Evolutionary conservation across 352 stramenopile species (phyloP).

Genomic region (Globisporangium echinulatum): DNA sequence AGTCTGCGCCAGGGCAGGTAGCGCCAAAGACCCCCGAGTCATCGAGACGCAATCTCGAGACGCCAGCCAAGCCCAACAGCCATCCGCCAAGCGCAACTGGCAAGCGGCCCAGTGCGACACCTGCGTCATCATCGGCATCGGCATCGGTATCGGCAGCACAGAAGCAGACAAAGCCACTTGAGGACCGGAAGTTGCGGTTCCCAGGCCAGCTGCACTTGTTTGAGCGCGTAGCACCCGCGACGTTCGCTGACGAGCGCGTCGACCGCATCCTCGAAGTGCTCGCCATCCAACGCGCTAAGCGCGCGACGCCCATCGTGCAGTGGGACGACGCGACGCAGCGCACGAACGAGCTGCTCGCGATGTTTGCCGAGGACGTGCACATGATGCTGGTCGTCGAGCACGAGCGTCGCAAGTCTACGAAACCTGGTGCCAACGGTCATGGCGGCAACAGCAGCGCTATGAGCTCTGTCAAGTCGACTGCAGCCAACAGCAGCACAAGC

Average conservation of each 20-base stretch:
- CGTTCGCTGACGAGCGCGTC: slow-evolving; percentile 40
- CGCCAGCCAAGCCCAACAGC: slow-evolving; percentile 2
- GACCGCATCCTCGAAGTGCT: slow-evolving; percentile 34
- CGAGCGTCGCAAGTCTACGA: slow-evolving; percentile 55
- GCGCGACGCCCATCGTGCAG: slow-evolving; percentile 23
- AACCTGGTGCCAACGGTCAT: slow-evolving; percentile 12
- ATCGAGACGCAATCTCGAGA: slow-evolving; percentile 3
- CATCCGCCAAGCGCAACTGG: background rate
- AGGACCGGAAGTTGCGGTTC: slow-evolving; percentile 24
- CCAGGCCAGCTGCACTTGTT: slow-evolving; percentile 33
- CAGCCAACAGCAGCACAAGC: slow-evolving; percentile 3
- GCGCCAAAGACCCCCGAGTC: slow-evolving; percentile 8
- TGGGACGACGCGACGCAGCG: slow-evolving; percentile 47
- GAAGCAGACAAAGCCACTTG: background rate
- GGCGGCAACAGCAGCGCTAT: background rate
- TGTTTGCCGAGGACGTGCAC: slow-evolving; percentile 58
- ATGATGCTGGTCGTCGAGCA: slow-evolving; percentile 48
- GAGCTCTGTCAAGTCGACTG: slow-evolving; percentile 7
- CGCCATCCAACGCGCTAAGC: slow-evolving; percentile 24
- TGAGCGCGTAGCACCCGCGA: slow-evolving; percentile 22
- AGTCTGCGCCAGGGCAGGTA: background rate
- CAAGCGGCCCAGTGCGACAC: slow-evolving; percentile 10
- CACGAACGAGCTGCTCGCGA: slow-evolving; percentile 49
- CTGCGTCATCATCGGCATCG: background rate
- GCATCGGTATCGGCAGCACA: background rate